These are phyloP conservation scores for Bathelium albidoporum DNA, from an alignment of 495 filamentous ascomycete genomes.

Conservation along the genomic window DNA sequence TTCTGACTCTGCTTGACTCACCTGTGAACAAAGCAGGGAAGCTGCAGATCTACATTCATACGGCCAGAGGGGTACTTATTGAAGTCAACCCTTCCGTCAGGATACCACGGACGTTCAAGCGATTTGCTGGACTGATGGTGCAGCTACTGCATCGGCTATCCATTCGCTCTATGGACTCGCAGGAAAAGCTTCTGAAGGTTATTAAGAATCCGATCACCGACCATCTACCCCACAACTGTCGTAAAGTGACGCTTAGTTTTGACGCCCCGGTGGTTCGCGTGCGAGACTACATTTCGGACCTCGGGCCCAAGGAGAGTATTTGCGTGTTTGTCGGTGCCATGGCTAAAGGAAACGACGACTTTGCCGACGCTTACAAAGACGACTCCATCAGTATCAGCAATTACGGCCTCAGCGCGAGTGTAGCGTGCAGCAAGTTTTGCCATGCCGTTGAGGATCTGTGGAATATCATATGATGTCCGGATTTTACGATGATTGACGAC, in stretches of 20 bases:
- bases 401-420: conserved; percentile 90
- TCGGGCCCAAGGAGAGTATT: conserved; percentile 77
- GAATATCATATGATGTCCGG: conserved; percentile 63
- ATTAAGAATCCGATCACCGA: conserved; percentile 97
- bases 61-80: conserved; percentile 90
- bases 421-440: conserved; percentile 98
- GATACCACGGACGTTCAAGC: conserved; percentile 96
- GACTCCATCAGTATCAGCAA: conserved; percentile 97
- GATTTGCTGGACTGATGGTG: conserved; percentile 96
- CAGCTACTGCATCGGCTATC: conserved; percentile 94
- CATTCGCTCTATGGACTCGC: conserved; percentile 88
- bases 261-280: conserved; percentile 80
- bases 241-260: conserved; percentile 91
- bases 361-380: conserved; percentile 88
- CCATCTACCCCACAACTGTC: conserved; percentile 91
- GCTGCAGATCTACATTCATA: conserved; percentile 97
- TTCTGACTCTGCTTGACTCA: conserved; percentile 93
- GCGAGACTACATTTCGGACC: conserved; percentile 71
- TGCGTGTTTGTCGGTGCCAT: conserved; percentile 97
- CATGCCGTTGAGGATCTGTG: conserved; percentile 95
- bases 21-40: conserved; percentile 96
- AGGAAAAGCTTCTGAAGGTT: conserved; percentile 94
- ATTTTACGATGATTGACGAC: background rate
- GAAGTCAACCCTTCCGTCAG: conserved; percentile 95
- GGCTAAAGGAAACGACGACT: conserved; percentile 93